These are phyloP conservation scores for Lentinula lateritia DNA, from an alignment of 768 basidiomycete genomes.

Conservation along the genomic window DNA sequence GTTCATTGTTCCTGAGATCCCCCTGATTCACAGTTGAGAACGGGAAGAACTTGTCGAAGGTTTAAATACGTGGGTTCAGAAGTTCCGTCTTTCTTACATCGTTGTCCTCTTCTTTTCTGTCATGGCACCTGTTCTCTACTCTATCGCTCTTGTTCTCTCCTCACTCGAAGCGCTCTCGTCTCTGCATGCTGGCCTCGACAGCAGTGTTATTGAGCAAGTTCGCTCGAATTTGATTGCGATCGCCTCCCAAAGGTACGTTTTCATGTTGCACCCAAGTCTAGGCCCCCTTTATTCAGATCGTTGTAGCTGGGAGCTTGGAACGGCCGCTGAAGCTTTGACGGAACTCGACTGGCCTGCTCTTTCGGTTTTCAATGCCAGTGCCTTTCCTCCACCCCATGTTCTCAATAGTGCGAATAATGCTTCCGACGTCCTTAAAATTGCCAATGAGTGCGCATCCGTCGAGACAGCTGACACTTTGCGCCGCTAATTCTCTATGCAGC, in stretches of 20 bases:
- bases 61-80: background rate
- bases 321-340: conserved; percentile 48
- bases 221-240: conserved; percentile 17
- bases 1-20: background rate
- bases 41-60: background rate
- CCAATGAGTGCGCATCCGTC: conserved; percentile 24
- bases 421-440: conserved; percentile 36
- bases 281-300: background rate
- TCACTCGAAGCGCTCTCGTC: background rate
- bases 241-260: conserved; percentile 22
- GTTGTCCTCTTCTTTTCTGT: background rate
- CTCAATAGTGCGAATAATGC: conserved; percentile 25
- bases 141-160: background rate
- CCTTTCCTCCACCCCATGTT: conserved; percentile 34
- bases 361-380: conserved; percentile 40
- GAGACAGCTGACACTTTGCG: background rate
- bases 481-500: conserved; percentile 17
- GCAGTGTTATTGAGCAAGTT: conserved; percentile 15
- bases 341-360: conserved; percentile 45
- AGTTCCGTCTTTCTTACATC: background rate
- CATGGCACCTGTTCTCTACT: background rate
- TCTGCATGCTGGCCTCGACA: conserved; percentile 12
- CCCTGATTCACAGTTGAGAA: background rate
- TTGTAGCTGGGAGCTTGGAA: conserved; percentile 57
- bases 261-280: background rate